These are phyloP conservation scores for Fusarium temperatum DNA, from an alignment of 2,329 filamentous ascomycete species.

Conservation along the genomic window DNA sequence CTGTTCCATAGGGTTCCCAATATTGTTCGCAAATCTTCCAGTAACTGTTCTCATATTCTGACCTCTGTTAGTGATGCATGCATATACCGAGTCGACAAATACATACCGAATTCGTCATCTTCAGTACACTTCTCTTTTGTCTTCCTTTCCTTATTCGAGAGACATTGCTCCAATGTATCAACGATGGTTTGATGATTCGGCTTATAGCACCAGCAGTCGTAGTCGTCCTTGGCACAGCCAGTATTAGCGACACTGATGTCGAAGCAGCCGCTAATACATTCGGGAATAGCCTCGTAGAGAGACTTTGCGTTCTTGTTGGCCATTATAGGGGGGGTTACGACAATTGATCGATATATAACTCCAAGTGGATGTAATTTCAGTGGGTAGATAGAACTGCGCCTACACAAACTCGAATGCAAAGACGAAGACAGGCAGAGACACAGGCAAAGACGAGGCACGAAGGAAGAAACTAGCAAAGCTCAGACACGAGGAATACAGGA, in stretches of 20 bases:
- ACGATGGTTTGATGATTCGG: slow-evolving; percentile 38
- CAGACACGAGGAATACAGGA: background rate
- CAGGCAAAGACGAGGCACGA: background rate
- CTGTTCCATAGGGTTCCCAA: slow-evolving; percentile 39
- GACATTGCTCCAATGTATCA: slow-evolving; percentile 35
- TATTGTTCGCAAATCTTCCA: slow-evolving; percentile 43
- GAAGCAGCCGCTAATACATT: slow-evolving; percentile 35
- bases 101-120: slow-evolving; percentile 37
- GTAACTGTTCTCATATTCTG: slow-evolving; percentile 42
- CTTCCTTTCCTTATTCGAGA: slow-evolving; percentile 28
- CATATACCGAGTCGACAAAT: background rate
- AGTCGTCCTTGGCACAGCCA: slow-evolving; percentile 33
- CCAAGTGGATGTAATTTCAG: background rate
- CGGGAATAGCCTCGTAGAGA: slow-evolving; percentile 30
- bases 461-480: background rate
- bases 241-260: slow-evolving; percentile 37
- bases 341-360: background rate
- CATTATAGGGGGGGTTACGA: slow-evolving; percentile 4
- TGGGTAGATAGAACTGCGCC: background rate
- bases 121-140: slow-evolving; percentile 28
- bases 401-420: background rate
- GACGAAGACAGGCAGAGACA: background rate
- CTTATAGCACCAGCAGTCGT: slow-evolving; percentile 40
- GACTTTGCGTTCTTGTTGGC: slow-evolving; percentile 33
- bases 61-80: background rate